Evolutionary conservation across 2,329 filamentous ascomycete genomes (phyloP).

Genomic region (Claviceps fusiformis): DNA sequence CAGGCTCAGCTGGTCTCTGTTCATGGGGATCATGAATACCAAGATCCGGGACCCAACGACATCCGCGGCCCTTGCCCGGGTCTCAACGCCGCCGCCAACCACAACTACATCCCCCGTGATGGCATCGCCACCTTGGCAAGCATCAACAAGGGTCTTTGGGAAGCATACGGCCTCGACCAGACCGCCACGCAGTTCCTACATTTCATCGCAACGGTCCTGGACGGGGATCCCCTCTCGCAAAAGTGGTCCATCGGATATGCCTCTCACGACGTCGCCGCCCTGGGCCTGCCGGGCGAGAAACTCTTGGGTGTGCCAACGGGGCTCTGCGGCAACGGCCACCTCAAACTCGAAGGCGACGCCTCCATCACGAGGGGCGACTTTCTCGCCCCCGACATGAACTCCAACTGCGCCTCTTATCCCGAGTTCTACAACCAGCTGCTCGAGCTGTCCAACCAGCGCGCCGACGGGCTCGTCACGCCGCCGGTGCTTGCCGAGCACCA

Average conservation of each 20-base stretch:
- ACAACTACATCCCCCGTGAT: conserved; percentile 18
- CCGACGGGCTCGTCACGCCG: conserved; percentile 17
- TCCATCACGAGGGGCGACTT: conserved; percentile 3
- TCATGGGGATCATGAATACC: neutral
- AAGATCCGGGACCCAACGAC: conserved; percentile 1
- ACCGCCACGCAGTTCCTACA: conserved; percentile 2
- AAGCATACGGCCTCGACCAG: conserved; percentile 3
- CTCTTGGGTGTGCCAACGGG: conserved; percentile 3
- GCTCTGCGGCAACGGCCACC: conserved; percentile 3
- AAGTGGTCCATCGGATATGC: conserved; percentile 6
- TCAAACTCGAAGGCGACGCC: conserved; percentile 12
- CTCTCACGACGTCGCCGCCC: conserved; percentile 1
- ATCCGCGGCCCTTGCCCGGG: conserved; percentile 14
- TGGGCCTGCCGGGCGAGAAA: conserved; percentile 1
- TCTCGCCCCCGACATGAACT: neutral
- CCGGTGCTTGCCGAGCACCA: neutral
- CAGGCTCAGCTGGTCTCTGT: neutral
- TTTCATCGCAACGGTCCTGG: conserved; percentile 1
- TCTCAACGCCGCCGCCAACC: conserved; percentile 20
- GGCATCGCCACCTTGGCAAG: conserved; percentile 11
- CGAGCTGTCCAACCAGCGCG: conserved; percentile 26
- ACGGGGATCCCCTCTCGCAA: conserved; percentile 4
- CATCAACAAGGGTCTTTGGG: conserved; percentile 3
- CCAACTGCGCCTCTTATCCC: conserved; percentile 1
- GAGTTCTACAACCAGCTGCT: conserved; percentile 15